phyloP scores from a whole-genome alignment of 2,329 filamentous ascomycete genomes.

The Hirsutella rhossiliensis region DNA sequence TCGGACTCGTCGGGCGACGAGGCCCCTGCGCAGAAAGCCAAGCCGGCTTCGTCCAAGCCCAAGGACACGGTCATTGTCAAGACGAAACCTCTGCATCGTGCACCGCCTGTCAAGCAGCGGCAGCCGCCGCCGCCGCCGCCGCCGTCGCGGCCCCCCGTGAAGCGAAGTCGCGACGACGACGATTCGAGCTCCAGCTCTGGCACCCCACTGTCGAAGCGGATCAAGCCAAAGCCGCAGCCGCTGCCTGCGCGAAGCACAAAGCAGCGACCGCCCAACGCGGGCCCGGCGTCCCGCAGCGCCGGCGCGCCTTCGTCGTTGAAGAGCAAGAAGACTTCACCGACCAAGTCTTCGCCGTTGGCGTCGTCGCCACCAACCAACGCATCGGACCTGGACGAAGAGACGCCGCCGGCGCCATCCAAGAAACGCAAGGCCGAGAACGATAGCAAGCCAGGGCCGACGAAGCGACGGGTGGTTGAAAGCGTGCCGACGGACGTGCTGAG shows the following conservation, averaged over 20 bases:
- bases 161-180: conserved; percentile 39
- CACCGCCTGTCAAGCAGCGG: conserved; percentile 19
- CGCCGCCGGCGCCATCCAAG: conserved; percentile 18
- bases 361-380: conserved; percentile 54
- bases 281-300: conserved; percentile 28
- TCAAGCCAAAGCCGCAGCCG: conserved; percentile 35
- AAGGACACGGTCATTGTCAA: conserved; percentile 21
- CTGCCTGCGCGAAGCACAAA: conserved; percentile 21
- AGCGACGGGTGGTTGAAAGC: conserved; percentile 17
- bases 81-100: conserved; percentile 18
- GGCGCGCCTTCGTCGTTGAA: conserved; percentile 28
- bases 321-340: conserved; percentile 43
- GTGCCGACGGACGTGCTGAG: conserved; percentile 32
- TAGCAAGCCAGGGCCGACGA: conserved; percentile 12
- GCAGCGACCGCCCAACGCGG: conserved; percentile 35
- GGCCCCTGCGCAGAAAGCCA: conserved; percentile 19
- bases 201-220: conserved; percentile 44
- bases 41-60: conserved; percentile 12
- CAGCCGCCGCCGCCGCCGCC: background rate
- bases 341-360: conserved; percentile 53
- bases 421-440: conserved; percentile 29
- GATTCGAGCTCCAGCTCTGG: conserved; percentile 50
- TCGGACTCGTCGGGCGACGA: conserved; percentile 43
- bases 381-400: conserved; percentile 42
- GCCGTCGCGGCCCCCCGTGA: conserved; percentile 17